Base-by-base conservation (phyloP, 306 rosid genomes). In the Inga laurina region DNA sequence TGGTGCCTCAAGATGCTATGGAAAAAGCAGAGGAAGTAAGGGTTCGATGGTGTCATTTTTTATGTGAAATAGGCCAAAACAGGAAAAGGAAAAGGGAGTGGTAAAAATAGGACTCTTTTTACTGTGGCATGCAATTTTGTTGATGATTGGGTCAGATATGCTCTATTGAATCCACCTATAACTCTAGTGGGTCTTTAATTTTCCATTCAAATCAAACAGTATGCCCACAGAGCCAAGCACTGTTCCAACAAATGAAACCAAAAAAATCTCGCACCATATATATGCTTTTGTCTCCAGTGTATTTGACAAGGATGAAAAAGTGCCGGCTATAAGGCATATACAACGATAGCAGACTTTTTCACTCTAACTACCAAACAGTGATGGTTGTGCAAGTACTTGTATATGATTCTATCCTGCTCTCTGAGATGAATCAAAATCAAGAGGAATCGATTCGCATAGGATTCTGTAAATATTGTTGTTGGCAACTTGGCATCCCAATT, bases 101-200 rank as follows among this genome's bases (percentile, higher is more conserved):
- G 66, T 49, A 62, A 61, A 56, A 15, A 13, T 19, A 37, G 41
- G 27, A 21, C 43, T 65, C 57, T 87, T 87, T 65, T 67, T 43
- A 86, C 82, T 78, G 85, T 76, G 83, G 73, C 85, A 79, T 79
- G 82, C 75, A 84, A 83, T 82, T 52, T 52, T 89, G 79, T 71
- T 62, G 18, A 39, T 51, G 77, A 24, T 45, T 45, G 59, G 35
- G 13, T 71, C 13, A 45, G 37, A 4, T 43, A 72, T 45, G 76
- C 59, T 22, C 61, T 45, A 75, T n/a, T 54, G 54, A 32, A 49
- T 44, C 70, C 59, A 39, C 82, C 41, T 8, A 49, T 12, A 18
- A 12, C 37, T 49, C 70, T 13, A 79, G 21, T 56, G 62, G 30
- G 41, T 27, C 7, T 37, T 45, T 39, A 39, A 39, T 39, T 5